Base-by-base conservation (phyloP, 805 yeast genomes). In the Wickerhamiella sorbophila region DNA sequence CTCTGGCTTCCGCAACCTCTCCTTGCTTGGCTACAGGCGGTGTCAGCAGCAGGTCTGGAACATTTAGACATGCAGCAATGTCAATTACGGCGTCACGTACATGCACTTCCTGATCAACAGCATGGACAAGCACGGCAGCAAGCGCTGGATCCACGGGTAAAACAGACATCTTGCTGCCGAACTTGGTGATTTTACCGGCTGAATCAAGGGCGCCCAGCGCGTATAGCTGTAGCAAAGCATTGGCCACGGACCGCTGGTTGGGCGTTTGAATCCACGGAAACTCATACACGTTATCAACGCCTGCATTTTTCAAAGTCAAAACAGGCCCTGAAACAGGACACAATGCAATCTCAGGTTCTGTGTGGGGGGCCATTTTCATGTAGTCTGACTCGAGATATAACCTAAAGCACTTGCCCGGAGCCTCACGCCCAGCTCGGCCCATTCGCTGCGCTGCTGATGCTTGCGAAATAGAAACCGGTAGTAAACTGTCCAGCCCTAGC, bases 341-440 rank as follows among this genome's bases (percentile, higher is more conserved):
- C 51, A 97, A 70, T 43, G 80, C 66, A 48, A 91, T 88, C 59
- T 91, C 98, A 0, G 98, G 88, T 53, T 88, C 97, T 4, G 94
- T 88, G 55, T 85, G 91, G 37, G 67, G 64, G 1, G 80, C 77
- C 41, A 91, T 63, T 48, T 70, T 70, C 22, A 41, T 34, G 52
- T 73, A 88, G 44, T 82, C 79, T 1, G 63, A 57, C 52, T 88
- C 97, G 38, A 82, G 76, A 58, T 79, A 91, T 31, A 91, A 62
- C 45, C 97, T 64, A 61, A 69, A 91, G 35, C 91, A 83, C 58
- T 88, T 88, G 34, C 99, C 99, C 24, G 80, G 74, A 15, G 76
- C 71, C 62, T 91, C 97, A 74, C 99, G 84, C 47, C 99, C 99
- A n/a, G 99, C 97, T 69, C 99, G 82, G 59, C 99, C 99, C 36